Base-by-base conservation (phyloP, 2,329 filamentous ascomycete species). In the Penicillium italicum region DNA sequence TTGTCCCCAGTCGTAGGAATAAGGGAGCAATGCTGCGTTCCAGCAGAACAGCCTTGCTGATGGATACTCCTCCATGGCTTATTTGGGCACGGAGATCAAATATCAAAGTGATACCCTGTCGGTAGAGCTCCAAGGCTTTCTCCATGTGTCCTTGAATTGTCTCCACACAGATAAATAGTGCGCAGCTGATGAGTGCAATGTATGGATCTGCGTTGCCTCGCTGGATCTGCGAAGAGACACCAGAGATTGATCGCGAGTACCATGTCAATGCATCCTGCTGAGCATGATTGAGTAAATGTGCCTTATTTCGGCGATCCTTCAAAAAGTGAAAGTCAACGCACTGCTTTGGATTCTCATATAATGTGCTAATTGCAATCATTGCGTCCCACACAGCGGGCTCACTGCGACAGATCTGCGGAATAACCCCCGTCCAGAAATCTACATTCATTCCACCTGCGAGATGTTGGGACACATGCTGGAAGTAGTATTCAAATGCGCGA, bases 151-250 rank as follows among this genome's bases (percentile, higher is more conserved):
- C 69, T 33, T 68, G 61, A 1, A 71, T 51, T 0, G 57, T 57
- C 44, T 72, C 70, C 14, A 72, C 69, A 55, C 70, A 72, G 18
- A 71, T 71, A n/a, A 69, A 72, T 5, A 72, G 51, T 0, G 69
- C 58, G 37, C 69, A 72, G 20, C 56, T 72, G 11, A 72, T 62
- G 24, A 72, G 55, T 11, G 66, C 66, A 36, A 70, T 55, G 18
- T 68, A 67, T 8, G 59, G 58, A 33, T 70, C 63, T 24, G 62
- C 50, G 1, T 22, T 51, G 1, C 65, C 64, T 12, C 59, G 55
- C 33, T 62, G 59, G 20, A 72, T 68, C 18, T 65, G 59, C 16
- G 52, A 58, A 9, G 61, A 65, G 31, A 72, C 47, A 4, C 55
- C 50, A 28, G 62, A 63, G 24, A 72, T 62, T 0, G 68, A 67